These are phyloP conservation scores for Chenopodium quinoa DNA, from an alignment of 148 eudicot genomes.

Conservation along the genomic window DNA sequence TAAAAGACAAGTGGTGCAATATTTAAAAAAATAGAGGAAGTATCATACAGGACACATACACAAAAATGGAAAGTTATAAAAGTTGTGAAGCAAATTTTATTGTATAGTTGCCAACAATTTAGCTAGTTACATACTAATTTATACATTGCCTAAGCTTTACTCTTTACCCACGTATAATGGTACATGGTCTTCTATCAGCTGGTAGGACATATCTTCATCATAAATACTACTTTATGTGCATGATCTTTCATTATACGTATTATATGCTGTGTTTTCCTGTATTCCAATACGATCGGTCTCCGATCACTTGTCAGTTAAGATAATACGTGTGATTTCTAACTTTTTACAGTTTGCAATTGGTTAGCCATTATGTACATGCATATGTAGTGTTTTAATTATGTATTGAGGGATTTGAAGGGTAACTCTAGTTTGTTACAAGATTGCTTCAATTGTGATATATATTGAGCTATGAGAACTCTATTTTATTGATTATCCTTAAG, in stretches of 20 bases:
- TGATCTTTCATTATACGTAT: not conserved
- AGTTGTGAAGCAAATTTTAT: not conserved
- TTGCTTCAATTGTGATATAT: too few species aligned
- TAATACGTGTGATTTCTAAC: too few species aligned
- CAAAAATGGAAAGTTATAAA: not conserved
- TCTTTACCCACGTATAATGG: slow-evolving; percentile 28
- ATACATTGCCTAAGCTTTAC: slow-evolving; percentile 45
- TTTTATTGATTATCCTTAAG: too few species aligned
- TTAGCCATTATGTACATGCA: too few species aligned
- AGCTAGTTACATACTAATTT: not conserved
- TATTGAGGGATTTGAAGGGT: too few species aligned
- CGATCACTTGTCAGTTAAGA: not conserved
- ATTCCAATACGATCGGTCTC: not conserved
- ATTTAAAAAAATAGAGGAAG: too few species aligned
- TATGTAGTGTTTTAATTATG: too few species aligned
- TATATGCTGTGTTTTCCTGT: not conserved
- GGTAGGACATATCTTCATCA: slow-evolving; percentile 11
- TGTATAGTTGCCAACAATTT: not conserved
- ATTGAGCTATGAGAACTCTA: too few species aligned
- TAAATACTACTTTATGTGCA: too few species aligned
- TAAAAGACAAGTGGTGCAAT: too few species aligned
- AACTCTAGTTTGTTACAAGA: too few species aligned
- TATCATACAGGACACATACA: not conserved
- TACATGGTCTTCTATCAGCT: not conserved
- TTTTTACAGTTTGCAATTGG: too few species aligned